These are phyloP conservation scores for Aspergillus melleus DNA, from an alignment of 2,329 filamentous ascomycete species.

Conservation along the genomic window DNA sequence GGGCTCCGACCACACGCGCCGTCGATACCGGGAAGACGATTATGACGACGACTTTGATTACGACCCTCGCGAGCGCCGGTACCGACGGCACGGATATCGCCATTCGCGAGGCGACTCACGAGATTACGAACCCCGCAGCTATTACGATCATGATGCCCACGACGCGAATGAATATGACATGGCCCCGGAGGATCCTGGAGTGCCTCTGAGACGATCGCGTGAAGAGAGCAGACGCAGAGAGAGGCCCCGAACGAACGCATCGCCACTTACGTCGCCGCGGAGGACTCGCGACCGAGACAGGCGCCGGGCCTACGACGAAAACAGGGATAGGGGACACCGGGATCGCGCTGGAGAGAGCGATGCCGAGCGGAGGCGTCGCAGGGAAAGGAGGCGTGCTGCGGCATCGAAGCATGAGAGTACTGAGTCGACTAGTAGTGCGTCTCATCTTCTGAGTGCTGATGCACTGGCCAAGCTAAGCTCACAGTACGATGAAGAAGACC, in stretches of 20 bases:
- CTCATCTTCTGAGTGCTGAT: constrained; percentile 49
- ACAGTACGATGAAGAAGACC: constrained; percentile 57
- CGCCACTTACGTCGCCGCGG: constrained; percentile 38
- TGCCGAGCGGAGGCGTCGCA: constrained; percentile 28
- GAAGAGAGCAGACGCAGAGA: constrained; percentile 21
- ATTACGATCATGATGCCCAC: constrained; percentile 19
- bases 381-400: constrained; percentile 21
- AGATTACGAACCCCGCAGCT: constrained; percentile 20
- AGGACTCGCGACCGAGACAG: constrained; percentile 37
- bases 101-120: constrained; percentile 22
- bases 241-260: constrained; percentile 35
- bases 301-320: constrained; percentile 25
- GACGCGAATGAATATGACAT: constrained; percentile 19
- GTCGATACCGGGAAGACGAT: constrained; percentile 22
- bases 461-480: constrained; percentile 67
- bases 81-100: constrained; percentile 20
- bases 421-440: constrained; percentile 45
- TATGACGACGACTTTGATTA: constrained; percentile 26
- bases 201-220: constrained; percentile 7
- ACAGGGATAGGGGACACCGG: constrained; percentile 12
- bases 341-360: constrained; percentile 23
- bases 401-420: constrained; percentile 38
- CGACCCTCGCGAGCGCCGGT: constrained; percentile 20
- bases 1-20: constrained; percentile 14
- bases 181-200: constrained; percentile 12